Evolutionary conservation across 768 basidiomycete species (phyloP).

Genomic region (Pleurotus pulmonarius): DNA sequence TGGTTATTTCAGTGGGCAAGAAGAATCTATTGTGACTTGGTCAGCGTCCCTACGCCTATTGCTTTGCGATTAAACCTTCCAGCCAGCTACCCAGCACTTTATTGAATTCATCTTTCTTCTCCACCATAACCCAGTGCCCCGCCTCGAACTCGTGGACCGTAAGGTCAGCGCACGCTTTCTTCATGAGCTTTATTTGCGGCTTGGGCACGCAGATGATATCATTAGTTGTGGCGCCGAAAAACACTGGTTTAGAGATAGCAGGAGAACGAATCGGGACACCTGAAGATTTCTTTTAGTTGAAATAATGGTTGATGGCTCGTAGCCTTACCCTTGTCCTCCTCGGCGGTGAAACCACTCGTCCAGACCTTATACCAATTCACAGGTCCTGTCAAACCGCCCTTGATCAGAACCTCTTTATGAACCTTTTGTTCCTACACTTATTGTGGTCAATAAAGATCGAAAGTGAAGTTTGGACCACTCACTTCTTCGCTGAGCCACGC

Average conservation of each 20-base stretch:
- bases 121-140: conserved; percentile 36
- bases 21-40: no score
- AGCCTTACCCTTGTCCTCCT: conserved; percentile 29
- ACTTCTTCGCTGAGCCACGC: conserved; percentile 5
- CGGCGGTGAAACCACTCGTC: conserved; percentile 14
- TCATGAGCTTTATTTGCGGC: conserved; percentile 8
- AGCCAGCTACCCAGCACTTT: conserved; percentile 17
- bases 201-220: conserved; percentile 25
- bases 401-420: conserved; percentile 15
- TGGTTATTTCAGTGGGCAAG: no score
- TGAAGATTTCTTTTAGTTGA: neutral
- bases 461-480: neutral
- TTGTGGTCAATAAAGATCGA: neutral
- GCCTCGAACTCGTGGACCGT: conserved; percentile 33
- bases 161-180: conserved; percentile 19
- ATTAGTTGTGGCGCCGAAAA: conserved; percentile 26
- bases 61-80: no score
- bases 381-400: conserved; percentile 25
- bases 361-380: conserved; percentile 26
- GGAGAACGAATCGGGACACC: conserved; percentile 24
- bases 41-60: no score
- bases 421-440: conserved; percentile 20
- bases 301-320: neutral
- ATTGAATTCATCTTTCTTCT: conserved; percentile 27
- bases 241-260: conserved; percentile 27